These are phyloP conservation scores for Arbutus unedo DNA, from an alignment of 148 eudicot genomes.

Conservation along the genomic window DNA sequence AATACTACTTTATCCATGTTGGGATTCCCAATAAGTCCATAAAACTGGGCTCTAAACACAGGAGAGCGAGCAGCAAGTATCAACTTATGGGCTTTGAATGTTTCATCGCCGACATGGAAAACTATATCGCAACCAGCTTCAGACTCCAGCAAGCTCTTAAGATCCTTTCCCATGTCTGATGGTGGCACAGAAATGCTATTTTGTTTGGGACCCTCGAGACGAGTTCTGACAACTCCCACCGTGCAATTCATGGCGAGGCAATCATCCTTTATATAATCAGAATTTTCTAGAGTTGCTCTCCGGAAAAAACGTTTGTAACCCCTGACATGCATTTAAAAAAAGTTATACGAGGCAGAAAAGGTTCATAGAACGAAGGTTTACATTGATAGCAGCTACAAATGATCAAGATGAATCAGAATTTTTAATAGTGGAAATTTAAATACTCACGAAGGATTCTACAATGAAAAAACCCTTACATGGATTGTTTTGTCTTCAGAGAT, in stretches of 20 bases:
- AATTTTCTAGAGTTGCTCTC: slow-evolving; percentile 56
- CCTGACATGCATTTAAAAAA: slow-evolving; percentile 43
- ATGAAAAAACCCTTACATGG: too few species aligned
- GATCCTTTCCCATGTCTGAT: slow-evolving; percentile 66
- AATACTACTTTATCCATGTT: slow-evolving; percentile 55
- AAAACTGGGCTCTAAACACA: slow-evolving; percentile 89
- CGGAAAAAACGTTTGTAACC: slow-evolving; percentile 89
- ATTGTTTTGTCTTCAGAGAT: too few species aligned
- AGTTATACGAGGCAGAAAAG: slow-evolving; percentile 10
- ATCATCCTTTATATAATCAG: slow-evolving; percentile 69
- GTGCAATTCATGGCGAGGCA: slow-evolving; percentile 72
- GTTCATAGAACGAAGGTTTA: not conserved
- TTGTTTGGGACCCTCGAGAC: slow-evolving; percentile 73
- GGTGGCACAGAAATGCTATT: slow-evolving; percentile 51
- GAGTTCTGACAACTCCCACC: slow-evolving; percentile 82
- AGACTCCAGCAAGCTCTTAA: slow-evolving; percentile 55
- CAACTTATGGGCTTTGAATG: slow-evolving; percentile 79
- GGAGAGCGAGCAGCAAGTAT: slow-evolving; percentile 94
- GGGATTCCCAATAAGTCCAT: slow-evolving; percentile 70
- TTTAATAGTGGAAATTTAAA: not conserved
- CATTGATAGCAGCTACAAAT: not conserved
- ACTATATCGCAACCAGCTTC: slow-evolving; percentile 64
- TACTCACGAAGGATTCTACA: not conserved
- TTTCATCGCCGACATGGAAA: slow-evolving; percentile 73
- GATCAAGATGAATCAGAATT: not conserved